Conservation (phyloP, 371 early-diverging fungal species). For the Mucor velutinosus region DNA sequence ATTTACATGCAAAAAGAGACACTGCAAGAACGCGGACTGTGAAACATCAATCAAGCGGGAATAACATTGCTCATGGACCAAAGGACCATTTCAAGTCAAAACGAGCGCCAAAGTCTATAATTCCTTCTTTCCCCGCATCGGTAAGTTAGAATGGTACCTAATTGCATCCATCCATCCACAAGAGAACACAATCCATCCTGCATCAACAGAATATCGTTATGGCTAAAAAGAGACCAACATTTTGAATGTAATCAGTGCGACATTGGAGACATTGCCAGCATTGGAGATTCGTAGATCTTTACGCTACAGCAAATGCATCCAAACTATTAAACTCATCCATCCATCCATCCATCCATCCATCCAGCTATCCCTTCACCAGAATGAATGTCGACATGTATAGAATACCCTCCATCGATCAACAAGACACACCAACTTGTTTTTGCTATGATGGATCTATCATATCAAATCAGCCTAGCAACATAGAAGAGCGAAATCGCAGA, state of each 20-base stretch:
- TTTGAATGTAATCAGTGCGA: background rate
- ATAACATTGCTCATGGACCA: background rate
- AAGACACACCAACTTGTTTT: background rate
- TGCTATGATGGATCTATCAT: background rate
- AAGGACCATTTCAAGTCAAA: conserved; percentile 20
- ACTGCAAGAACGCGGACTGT: background rate
- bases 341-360: conserved; percentile 26
- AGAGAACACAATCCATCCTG: background rate
- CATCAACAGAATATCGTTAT: background rate
- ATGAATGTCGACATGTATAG: background rate
- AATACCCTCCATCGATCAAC: background rate
- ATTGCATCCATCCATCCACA: conserved; percentile 22
- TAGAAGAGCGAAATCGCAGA: background rate
- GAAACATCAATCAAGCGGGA: conserved; percentile 5
- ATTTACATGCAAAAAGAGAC: too few relatives aligned
- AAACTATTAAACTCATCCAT: conserved; percentile 9
- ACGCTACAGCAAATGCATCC: background rate
- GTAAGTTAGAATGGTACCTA: conserved; percentile 27
- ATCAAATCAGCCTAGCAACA: background rate
- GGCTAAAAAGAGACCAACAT: background rate
- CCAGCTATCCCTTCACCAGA: background rate
- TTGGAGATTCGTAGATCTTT: background rate
- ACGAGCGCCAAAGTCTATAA: conserved; percentile 18
- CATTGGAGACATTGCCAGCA: background rate
- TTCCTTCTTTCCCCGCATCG: conserved; percentile 47